A percentile compares a stretch with the other conserved stretches of the same genome.
phyloP scores from a whole-genome alignment of 208 protist species.

The Trypanosoma congolense region DNA sequence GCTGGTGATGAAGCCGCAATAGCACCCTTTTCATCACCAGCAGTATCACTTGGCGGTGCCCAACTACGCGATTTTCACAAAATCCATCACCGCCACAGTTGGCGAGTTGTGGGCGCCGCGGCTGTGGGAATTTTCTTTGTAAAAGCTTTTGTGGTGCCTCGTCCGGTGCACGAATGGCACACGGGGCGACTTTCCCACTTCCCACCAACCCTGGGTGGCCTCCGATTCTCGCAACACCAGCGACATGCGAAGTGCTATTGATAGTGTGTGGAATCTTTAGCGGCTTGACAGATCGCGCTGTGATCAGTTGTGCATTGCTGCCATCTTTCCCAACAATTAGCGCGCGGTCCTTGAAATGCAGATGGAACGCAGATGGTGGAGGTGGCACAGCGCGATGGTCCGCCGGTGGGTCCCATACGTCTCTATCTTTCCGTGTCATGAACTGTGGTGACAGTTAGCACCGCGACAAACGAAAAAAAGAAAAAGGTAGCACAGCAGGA shows the following conservation, averaged over 20 bases:
- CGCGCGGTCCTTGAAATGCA: constrained; percentile 57
- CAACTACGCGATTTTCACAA: not conserved
- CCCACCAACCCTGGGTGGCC: no score
- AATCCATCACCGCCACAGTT: not conserved
- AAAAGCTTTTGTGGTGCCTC: not conserved
- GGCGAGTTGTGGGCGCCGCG: not conserved
- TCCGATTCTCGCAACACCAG: not conserved
- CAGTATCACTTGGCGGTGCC: not conserved
- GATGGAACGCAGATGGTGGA: constrained; percentile 41
- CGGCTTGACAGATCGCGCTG: not conserved
- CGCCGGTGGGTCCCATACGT: constrained; percentile 65
- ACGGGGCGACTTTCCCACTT: not conserved
- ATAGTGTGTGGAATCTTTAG: not conserved
- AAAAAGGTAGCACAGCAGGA: no score
- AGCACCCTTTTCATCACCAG: not conserved
- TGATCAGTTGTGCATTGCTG: constrained; percentile 38
- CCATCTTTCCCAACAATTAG: constrained; percentile 53
- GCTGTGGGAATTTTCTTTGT: not conserved
- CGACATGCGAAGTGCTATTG: not conserved
- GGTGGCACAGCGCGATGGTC: constrained; percentile 7
- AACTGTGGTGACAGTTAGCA: not conserved
- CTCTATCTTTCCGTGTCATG: constrained; percentile 45
- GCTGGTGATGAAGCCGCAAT: not conserved
- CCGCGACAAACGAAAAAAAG: constrained; percentile 13
- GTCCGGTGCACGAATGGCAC: constrained; percentile 4